Conservation (phyloP, 345 rosid genomes). For the Ceriops decandra region DNA sequence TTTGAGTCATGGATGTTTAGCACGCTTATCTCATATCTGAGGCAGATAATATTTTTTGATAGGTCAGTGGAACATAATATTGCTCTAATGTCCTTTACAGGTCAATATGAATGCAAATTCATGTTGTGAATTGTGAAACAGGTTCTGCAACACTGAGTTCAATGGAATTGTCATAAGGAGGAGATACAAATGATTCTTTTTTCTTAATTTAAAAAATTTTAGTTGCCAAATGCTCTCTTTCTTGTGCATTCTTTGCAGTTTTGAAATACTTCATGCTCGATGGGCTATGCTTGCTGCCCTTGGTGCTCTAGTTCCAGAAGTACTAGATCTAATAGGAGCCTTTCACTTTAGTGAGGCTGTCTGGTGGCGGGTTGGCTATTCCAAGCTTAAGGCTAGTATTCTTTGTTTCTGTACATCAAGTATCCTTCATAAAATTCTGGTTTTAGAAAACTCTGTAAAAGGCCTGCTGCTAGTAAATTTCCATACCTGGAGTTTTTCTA, state of each 20-base stretch:
- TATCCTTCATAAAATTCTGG: not conserved
- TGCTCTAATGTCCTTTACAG: not conserved
- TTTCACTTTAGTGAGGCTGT: constrained; percentile 82
- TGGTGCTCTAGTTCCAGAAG: constrained; percentile 82
- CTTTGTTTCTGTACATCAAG: not conserved
- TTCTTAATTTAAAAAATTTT: no score
- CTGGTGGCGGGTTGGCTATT: constrained; percentile 95
- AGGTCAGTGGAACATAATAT: no score
- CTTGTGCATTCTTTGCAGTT: constrained; percentile 43
- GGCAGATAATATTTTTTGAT: no score
- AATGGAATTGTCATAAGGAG: no score
- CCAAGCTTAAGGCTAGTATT: constrained; percentile 68
- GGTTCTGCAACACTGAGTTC: no score
- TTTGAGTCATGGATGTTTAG: not conserved
- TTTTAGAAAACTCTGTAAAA: not conserved
- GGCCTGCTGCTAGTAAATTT: not conserved
- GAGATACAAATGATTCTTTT: no score
- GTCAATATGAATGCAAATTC: not conserved
- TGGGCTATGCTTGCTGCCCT: constrained; percentile 98
- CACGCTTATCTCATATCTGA: not conserved
- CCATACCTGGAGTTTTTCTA: not conserved
- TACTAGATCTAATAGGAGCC: constrained; percentile 61
- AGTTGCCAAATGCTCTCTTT: no score
- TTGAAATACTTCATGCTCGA: constrained; percentile 89
- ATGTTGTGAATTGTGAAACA: not conserved